phyloP scores from a whole-genome alignment of 2,329 filamentous ascomycete genomes.

The Pseudogymnoascus sp. region DNA sequence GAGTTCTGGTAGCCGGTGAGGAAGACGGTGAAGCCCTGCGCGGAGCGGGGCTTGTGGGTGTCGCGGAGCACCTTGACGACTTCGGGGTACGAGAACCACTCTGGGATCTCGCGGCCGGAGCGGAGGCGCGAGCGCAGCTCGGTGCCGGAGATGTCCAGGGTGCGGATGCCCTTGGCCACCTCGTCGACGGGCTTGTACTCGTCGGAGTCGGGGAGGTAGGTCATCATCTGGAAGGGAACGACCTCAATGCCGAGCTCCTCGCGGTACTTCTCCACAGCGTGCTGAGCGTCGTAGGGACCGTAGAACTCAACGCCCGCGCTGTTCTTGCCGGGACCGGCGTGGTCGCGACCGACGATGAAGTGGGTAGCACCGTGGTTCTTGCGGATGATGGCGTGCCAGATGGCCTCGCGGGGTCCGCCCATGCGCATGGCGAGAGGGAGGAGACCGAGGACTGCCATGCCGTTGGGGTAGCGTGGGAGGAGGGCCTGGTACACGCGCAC shows the following conservation, averaged over 20 bases:
- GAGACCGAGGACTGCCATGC: constrained; percentile 94
- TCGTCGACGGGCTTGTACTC: constrained; percentile 93
- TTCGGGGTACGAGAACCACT: constrained; percentile 99
- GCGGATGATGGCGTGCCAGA: constrained; percentile 99
- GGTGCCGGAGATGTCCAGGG: constrained; percentile 76
- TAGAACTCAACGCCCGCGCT: constrained; percentile 96
- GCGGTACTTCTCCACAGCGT: constrained; percentile 92
- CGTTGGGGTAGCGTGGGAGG: constrained; percentile 93
- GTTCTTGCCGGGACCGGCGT: constrained; percentile 97
- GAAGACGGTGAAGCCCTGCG: constrained; percentile 98
- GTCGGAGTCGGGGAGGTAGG: constrained; percentile 92
- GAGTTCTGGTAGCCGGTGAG: constrained; percentile 94
- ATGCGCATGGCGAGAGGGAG: constrained; percentile 97
- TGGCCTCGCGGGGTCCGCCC: constrained; percentile 94
- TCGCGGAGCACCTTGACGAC: constrained; percentile 94
- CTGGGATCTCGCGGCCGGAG: constrained; percentile 88
- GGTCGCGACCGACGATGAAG: constrained; percentile 98
- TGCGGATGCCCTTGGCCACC: constrained; percentile 74
- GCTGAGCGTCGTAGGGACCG: constrained; percentile 93
- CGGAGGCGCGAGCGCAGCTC: constrained; percentile 88
- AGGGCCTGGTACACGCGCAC: constrained; percentile 98
- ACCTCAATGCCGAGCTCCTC: constrained; percentile 97
- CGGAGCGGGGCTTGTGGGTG: constrained; percentile 82
- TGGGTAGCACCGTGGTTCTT: constrained; percentile 99
- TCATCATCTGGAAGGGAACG: constrained; percentile 99